These are phyloP conservation scores for Rhizopus sp. DNA, from an alignment of 371 early-diverging fungal species.

Conservation along the genomic window DNA sequence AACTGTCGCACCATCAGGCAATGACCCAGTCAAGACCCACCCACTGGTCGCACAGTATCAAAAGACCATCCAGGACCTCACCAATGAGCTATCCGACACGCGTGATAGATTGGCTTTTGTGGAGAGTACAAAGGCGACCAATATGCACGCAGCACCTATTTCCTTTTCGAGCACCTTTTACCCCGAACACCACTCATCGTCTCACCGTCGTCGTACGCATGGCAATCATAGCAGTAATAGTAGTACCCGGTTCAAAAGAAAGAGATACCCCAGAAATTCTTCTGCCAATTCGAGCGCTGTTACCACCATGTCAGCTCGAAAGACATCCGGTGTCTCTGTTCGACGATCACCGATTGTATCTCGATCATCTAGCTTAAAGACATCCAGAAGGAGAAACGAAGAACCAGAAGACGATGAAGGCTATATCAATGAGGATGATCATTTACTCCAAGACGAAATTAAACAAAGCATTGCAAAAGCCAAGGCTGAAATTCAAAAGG, in stretches of 20 bases:
- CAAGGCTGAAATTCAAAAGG: conserved; percentile 61
- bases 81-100: conserved; percentile 54
- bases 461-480: conserved; percentile 64
- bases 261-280: conserved; percentile 17
- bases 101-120: conserved; percentile 38
- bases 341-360: conserved; percentile 17
- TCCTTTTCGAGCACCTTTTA: conserved; percentile 29
- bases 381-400: conserved; percentile 11
- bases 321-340: conserved; percentile 12
- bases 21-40: conserved; percentile 33
- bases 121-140: conserved; percentile 31
- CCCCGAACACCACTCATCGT: conserved; percentile 14
- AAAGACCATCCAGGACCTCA: conserved; percentile 56
- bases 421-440: conserved; percentile 28
- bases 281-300: conserved; percentile 32
- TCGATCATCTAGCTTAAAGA: conserved; percentile 21
- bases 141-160: conserved; percentile 29
- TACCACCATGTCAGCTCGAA: conserved; percentile 18
- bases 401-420: conserved; percentile 38
- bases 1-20: not conserved
- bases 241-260: conserved; percentile 10
- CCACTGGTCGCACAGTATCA: conserved; percentile 62
- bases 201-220: conserved; percentile 10
- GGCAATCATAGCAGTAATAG: conserved; percentile 8
- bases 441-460: conserved; percentile 40